phyloP scores from a whole-genome alignment of 768 basidiomycete genomes.

The Clitopilus passeckerianus region DNA sequence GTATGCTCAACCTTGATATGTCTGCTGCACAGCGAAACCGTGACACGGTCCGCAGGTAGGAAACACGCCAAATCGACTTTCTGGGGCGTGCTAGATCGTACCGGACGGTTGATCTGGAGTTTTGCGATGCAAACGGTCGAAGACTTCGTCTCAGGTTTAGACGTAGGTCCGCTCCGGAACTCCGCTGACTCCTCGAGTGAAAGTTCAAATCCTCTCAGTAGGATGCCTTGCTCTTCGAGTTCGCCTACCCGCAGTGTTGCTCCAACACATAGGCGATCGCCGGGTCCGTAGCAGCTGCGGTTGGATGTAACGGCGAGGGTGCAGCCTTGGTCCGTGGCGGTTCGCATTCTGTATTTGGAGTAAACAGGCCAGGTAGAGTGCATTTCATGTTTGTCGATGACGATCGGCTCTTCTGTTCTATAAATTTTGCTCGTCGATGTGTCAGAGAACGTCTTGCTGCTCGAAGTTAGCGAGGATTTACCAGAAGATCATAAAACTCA shows the following conservation, averaged over 20 bases:
- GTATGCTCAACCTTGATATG: neutral
- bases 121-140: neutral
- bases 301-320: neutral
- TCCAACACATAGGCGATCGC: neutral
- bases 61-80: neutral
- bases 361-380: neutral
- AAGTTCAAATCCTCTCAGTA: neutral
- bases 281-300: neutral
- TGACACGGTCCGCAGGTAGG: neutral
- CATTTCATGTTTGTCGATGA: neutral
- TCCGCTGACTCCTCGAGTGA: neutral
- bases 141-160: neutral
- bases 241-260: neutral
- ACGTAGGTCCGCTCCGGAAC: neutral
- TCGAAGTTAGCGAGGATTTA: neutral
- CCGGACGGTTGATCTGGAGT: neutral
- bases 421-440: neutral
- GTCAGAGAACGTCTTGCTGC: neutral
- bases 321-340: neutral
- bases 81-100: neutral
- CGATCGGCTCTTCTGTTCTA: neutral
- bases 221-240: neutral
- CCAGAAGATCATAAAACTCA: neutral
- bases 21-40: neutral
- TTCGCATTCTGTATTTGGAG: neutral